A percentile compares a stretch with the other conserved stretches of the same genome.
These are phyloP conservation scores for Kregervanrija delftensis DNA, from an alignment of 805 yeast genomes.

Conservation along the genomic window DNA sequence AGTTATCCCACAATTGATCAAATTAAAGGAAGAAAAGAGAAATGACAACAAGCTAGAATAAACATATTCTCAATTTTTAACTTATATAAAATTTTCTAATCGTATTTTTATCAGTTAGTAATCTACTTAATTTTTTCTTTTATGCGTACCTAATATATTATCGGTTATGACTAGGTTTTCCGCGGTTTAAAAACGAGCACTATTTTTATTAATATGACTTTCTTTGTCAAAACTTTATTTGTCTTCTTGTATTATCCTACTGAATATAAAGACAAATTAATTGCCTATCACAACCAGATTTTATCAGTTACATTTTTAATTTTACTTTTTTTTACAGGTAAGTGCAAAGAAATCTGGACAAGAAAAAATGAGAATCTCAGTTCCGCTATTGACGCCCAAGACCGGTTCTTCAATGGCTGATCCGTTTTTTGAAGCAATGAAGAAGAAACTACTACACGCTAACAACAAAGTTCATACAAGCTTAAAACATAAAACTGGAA, in stretches of 20 bases:
- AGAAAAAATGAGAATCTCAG: background rate
- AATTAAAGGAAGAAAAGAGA: conserved; percentile 70
- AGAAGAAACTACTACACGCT: background rate
- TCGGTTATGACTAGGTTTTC: too few relatives aligned
- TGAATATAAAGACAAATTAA: too few relatives aligned
- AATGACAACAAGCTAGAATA: conserved; percentile 47
- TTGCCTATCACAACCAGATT: too few relatives aligned
- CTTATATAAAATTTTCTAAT: background rate
- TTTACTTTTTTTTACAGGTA: too few relatives aligned
- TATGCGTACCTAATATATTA: background rate
- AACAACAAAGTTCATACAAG: background rate
- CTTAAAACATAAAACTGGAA: background rate
- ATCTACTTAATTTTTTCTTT: background rate
- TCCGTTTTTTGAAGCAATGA: conserved; percentile 1
- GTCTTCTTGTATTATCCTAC: too few relatives aligned
- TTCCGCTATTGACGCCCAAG: background rate
- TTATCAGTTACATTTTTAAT: too few relatives aligned
- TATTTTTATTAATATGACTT: too few relatives aligned
- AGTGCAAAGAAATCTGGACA: too few relatives aligned
- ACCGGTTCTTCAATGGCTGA: background rate
- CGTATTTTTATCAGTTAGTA: background rate
- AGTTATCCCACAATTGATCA: conserved; percentile 62
- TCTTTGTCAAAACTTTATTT: too few relatives aligned
- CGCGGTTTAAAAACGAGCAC: background rate
- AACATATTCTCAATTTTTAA: background rate